These are phyloP conservation scores for Entophlyctis helioformis DNA, from an alignment of 192 early-diverging fungal genomes.

Conservation along the genomic window DNA sequence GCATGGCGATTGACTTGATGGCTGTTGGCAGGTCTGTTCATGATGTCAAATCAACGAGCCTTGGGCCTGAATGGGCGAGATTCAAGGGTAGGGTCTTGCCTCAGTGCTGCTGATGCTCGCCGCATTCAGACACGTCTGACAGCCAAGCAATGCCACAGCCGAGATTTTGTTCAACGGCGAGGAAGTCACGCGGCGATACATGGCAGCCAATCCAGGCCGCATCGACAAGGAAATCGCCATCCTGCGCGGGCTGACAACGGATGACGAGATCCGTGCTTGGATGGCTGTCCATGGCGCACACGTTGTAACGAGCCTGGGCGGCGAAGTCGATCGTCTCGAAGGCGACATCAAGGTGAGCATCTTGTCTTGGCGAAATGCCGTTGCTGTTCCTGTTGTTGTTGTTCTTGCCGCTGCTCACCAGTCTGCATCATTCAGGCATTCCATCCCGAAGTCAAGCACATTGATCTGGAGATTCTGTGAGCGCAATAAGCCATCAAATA, in stretches of 20 bases:
- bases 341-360: slow-evolving; percentile 21
- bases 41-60: slow-evolving; percentile 39
- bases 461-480: slow-evolving; percentile 45
- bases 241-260: slow-evolving; percentile 17
- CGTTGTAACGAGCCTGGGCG: slow-evolving; percentile 25
- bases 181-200: slow-evolving; percentile 30
- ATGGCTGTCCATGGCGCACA: slow-evolving; percentile 23
- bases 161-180: slow-evolving; percentile 47
- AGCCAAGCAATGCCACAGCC: slow-evolving; percentile 4
- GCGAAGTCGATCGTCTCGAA: slow-evolving; percentile 42
- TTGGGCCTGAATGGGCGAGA: slow-evolving; percentile 36
- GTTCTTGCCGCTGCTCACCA: not conserved
- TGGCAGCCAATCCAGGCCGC: slow-evolving; percentile 7
- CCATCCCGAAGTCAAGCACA: slow-evolving; percentile 41
- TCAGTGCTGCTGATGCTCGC: not conserved
- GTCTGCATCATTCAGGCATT: slow-evolving; percentile 9
- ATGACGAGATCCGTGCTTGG: slow-evolving; percentile 32
- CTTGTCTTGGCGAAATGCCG: too few relatives aligned
- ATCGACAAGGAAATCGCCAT: slow-evolving; percentile 9
- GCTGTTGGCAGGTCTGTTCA: slow-evolving; percentile 27
- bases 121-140: not conserved
- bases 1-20: too few relatives aligned
- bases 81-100: slow-evolving; percentile 27
- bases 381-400: not conserved
- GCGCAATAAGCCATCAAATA: too few relatives aligned